Base-by-base conservation (phyloP, 2,329 filamentous ascomycete genomes). In the Ploettnerulaceae sp. region DNA sequence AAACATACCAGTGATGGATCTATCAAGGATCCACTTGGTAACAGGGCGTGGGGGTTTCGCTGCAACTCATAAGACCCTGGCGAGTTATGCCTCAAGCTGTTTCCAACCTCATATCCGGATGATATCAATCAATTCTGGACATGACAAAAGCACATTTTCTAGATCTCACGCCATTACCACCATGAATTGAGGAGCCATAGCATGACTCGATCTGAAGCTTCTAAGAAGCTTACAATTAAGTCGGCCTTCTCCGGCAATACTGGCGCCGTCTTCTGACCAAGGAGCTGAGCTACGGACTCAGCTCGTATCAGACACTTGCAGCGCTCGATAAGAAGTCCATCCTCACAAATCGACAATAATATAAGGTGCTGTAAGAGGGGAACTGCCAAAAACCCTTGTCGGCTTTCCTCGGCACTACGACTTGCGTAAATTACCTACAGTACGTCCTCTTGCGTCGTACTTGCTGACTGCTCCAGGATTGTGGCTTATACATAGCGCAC, bases 11-110 rank as follows among this genome's bases (percentile, higher is more conserved):
- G 38, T 43, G 28, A n/a, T 39, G 37, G 46, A 36, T 29, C 29
- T 45, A 36, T 26, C 18, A 31, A 42, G 24, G 41, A 36, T 39
- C 24, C 22, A 35, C 20, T 33, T 24, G 40, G 47, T 40, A 21
- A 38, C 31, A 22, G n/a, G 7, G 36, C 22, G 48, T 49, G 51
- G 50, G 44, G 52, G 47, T 49, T 34, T 31, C 11, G 9, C 21
- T 40, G 36, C 22, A 40, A 22, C 25, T 49, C 29, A 46, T 26
- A 46, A 29, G 35, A 35, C 33, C 22, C 24, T 18, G 35, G 25
- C 48, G 37, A 50, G 43, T 39, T 34, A 46, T 50, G 43, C 37
- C 20, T 20, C 37, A 21, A 45, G 37, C 28, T 26, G 39, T 43
- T 43, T 42, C 28, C 41, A 45, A 39, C 38, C 17, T 43, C 42